Evolutionary conservation across 768 basidiomycete species (phyloP).

Genomic region (Calocybe gangraenosa): DNA sequence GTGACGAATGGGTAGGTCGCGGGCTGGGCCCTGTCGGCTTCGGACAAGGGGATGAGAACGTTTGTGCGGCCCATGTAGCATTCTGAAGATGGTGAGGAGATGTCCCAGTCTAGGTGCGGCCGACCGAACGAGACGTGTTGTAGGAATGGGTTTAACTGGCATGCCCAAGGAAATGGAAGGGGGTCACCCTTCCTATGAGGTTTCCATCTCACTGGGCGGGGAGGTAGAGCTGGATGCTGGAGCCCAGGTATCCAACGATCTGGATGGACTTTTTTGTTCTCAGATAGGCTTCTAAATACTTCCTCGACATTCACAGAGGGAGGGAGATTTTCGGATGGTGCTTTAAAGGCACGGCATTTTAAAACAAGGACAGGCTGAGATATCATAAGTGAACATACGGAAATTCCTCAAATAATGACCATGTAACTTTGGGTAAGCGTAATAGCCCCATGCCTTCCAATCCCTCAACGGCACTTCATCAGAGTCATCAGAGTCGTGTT

Average conservation of each 20-base stretch:
- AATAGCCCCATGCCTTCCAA: slow-evolving; percentile 55
- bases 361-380: not conserved
- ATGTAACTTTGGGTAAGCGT: slow-evolving; percentile 43
- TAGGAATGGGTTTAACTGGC: slow-evolving; percentile 57
- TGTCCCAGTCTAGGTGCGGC: slow-evolving; percentile 45
- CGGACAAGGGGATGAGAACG: slow-evolving; percentile 25
- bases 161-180: slow-evolving; percentile 43
- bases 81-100: slow-evolving; percentile 25
- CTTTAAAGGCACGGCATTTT: slow-evolving; percentile 1
- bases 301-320: slow-evolving; percentile 23
- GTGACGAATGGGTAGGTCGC: slow-evolving; percentile 62
- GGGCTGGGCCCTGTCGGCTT: slow-evolving; percentile 46
- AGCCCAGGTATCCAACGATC: slow-evolving; percentile 47
- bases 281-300: slow-evolving; percentile 28
- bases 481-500: not conserved
- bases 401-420: slow-evolving; percentile 36
- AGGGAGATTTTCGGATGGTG: slow-evolving; percentile 20
- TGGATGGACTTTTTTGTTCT: slow-evolving; percentile 28
- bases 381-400: slow-evolving; percentile 25
- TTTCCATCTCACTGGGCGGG: slow-evolving; percentile 43
- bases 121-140: slow-evolving; percentile 37
- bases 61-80: slow-evolving; percentile 27
- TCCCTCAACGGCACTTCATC: slow-evolving; percentile 21
- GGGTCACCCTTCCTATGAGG: slow-evolving; percentile 33
- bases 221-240: slow-evolving; percentile 46